Base-by-base conservation (phyloP, 257 asterid genomes). In the Osmanthus fragrans region DNA sequence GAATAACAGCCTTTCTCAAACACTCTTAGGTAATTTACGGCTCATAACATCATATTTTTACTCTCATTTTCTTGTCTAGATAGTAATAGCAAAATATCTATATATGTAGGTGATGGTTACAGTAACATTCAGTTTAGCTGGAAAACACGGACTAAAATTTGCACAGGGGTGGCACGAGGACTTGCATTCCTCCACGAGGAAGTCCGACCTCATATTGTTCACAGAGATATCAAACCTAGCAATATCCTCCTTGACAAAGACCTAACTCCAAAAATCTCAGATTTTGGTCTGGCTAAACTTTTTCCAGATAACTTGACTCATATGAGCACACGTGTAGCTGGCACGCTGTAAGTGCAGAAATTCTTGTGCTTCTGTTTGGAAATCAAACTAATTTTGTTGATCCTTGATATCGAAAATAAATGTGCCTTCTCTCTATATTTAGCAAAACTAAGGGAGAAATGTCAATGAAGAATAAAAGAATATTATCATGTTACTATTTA, bases 281-380 rank as follows among this genome's bases (percentile, higher is more conserved):
- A 94, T 88, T 94, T 94, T 77, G 99, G 99, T 78, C 88, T 94
- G 77, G 99, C 97, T 0, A 94, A 94, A 86, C 92, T 94, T 70
- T 86, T 92, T 30, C 99, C 97, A 0, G 71, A 86, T 60, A 77
- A 88, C 33, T 63, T 82, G 29, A 92, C 97, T 74, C 99, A 94
- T 85, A 76, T 92, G 75, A 94, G 96, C 91, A 94, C 99, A 2
- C 94, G 96, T 0, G 93, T 94, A 73, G 99, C 97, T 2, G 99
- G 97, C 72, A 94, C 99, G n/a, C 47, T 82, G 98, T 94, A 77
- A 89, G 98, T 87, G 80, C 40, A 39, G 45, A 27, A 58, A 54
- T 60, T 70, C 39, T 73, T 69, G 29, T 37, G 7, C 19, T 15
- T 21, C 64, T 39, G 27, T 70, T 15, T 65, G 70, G 33, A 64